Evolutionary conservation across 2,329 filamentous ascomycete genomes (phyloP), one percentile per base, ranked within the genome.

Genomic region (Xylariaceae sp.): DNA sequence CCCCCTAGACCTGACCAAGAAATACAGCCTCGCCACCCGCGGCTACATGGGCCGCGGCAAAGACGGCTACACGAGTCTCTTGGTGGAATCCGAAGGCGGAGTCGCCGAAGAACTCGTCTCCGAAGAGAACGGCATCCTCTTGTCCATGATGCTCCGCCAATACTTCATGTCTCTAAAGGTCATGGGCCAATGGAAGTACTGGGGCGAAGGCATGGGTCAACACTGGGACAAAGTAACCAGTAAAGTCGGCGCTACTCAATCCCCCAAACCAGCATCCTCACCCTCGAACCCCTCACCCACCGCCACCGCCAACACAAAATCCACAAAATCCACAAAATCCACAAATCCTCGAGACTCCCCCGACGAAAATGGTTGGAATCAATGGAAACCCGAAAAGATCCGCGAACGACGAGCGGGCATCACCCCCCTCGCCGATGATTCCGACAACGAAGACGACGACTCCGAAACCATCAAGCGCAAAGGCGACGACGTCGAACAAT

Each of bases 11-110:
- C 71, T 80, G 8, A 75, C 83, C 26, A 81, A 73, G 56, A 75
- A 82, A 39, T 96, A 95, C 65, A 78, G 80, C 0, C 75, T 96
- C 2, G 87, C 86, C 6, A 96, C 91, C 0, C 76, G 91, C 53
- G 90, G 89, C 0, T 96, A 96, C 68, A 95, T 96, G 90, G 86
- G 81, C 3, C 81, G 89, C 37, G 91, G 91, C 26, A 94, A 92
- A 70, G 91, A 96, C 62, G 91, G 91, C 1, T 96, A 87, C 71
- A 81, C 80, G 1, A 85, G 85, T 46, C 77, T 96, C 1, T 79
- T 92, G n/a, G 82, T 89, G 34, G 73, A 87, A 61, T 81, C 85
- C 2, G 86, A 89, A 69, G 91, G 91, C 30, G 90, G 90, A 12
- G 73, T 80, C 3, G 87, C 86, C 1, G 84, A 90, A 62, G 88